phyloP scores from a whole-genome alignment of 164 flowering plant genomes.

The Amborella trichopoda region DNA sequence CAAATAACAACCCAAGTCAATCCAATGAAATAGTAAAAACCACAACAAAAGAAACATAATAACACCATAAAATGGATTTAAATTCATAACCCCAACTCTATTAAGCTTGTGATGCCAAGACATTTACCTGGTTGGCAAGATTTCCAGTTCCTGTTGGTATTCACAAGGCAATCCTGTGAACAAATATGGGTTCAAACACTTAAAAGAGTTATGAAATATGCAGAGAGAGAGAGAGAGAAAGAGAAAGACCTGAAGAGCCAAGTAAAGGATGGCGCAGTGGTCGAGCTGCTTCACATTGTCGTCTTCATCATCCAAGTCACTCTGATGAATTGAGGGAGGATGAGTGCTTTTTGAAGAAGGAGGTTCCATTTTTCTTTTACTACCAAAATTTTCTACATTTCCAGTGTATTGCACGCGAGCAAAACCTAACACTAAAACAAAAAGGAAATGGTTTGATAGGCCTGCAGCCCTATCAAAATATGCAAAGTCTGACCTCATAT shows the following conservation, averaged over 20 bases:
- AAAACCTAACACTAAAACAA: too few relatives aligned
- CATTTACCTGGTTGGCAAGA: slow-evolving; percentile 54
- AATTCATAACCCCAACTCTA: too few relatives aligned
- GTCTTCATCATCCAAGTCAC: slow-evolving; percentile 71
- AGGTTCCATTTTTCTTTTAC: too few relatives aligned
- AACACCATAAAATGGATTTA: too few relatives aligned
- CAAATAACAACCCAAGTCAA: too few relatives aligned
- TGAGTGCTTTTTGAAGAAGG: not conserved
- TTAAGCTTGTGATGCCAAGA: not conserved
- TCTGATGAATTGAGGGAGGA: slow-evolving; percentile 32
- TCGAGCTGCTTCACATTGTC: slow-evolving; percentile 79
- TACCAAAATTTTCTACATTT: too few relatives aligned
- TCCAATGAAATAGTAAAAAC: too few relatives aligned
- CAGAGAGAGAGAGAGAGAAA: not conserved
- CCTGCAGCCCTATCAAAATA: too few relatives aligned
- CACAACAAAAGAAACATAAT: too few relatives aligned
- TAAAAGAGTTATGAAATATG: not conserved
- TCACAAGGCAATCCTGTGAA: slow-evolving; percentile 69
- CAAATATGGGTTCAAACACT: not conserved
- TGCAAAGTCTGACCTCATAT: too few relatives aligned
- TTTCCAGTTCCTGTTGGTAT: slow-evolving; percentile 66
- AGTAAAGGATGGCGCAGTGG: slow-evolving; percentile 61
- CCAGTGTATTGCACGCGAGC: too few relatives aligned
- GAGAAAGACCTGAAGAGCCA: slow-evolving; percentile 55
- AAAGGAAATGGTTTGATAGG: too few relatives aligned